Base-by-base conservation (phyloP, 1,284 basidiomycete species). In the Pseudozyma sp. region DNA sequence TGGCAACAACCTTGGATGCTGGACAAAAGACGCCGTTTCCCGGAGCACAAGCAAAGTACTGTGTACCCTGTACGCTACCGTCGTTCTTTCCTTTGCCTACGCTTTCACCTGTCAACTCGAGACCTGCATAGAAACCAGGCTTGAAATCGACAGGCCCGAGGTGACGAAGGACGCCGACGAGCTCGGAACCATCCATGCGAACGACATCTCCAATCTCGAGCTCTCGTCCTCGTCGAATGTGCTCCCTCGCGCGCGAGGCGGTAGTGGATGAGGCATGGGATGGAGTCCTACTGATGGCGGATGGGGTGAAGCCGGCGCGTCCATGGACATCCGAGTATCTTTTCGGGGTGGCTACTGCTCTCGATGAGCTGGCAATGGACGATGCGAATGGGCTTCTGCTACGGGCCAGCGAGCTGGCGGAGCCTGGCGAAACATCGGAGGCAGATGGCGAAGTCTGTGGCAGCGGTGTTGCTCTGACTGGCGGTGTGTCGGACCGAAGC, bases 61-160 rank as follows among this genome's bases (percentile, higher is more conserved):
- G 90, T 47, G 90, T 89, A 44, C 92, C 93, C 72, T 88, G 89
- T 4, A 97, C 94, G 46, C 89, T 89, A 19, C 96, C 96, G 81
- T 98, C 90, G 81, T 99, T 99, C 87, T 98, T 98, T 2, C 96
- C 96, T 83, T 92, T 92, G n/a, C 96, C 94, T 14, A 62, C 62
- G 34, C 78, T 78, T 16, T 74, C 75, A 17, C 80, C 81, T 4
- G 77, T 74, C 5, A 84, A 75, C 59, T 84, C 82, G 48, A 84
- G 68, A 29, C 82, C 82, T 0, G 82, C 82, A 54, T 74, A 84
- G 56, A 67, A 63, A 34, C 80, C 82, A 13, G 71, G 54, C 45
- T 74, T 76, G 68, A 74, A 74, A 3, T 78, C 52, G 11, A 84
- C 80, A 0, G 77, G 67, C 3, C 82, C 82, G 43, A 83, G 69